Evolutionary conservation across 768 basidiomycete species (phyloP).

Genomic region (Leccinum arenicola): DNA sequence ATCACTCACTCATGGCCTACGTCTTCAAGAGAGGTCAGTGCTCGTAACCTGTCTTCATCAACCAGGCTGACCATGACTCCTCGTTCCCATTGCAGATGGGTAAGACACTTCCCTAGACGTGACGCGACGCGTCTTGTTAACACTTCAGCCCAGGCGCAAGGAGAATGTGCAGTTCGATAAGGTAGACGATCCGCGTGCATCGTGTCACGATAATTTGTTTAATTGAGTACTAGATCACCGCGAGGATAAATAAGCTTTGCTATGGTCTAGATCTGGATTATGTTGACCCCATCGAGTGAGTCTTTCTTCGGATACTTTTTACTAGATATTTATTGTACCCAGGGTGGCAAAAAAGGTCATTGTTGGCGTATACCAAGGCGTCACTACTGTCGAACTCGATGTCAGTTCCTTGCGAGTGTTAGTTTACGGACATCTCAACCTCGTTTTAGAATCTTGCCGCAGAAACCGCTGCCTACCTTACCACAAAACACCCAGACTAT

Average conservation of each 20-base stretch:
- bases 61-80: slow-evolving; percentile 8
- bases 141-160: slow-evolving; percentile 56
- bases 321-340: slow-evolving; percentile 8
- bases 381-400: slow-evolving; percentile 97
- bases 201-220: slow-evolving; percentile 15
- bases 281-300: slow-evolving; percentile 84
- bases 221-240: slow-evolving; percentile 62
- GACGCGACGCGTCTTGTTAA: slow-evolving; percentile 26
- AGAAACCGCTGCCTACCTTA: slow-evolving; percentile 96
- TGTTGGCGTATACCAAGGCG: slow-evolving; percentile 89
- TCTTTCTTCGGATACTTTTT: background rate
- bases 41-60: background rate
- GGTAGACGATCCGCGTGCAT: slow-evolving; percentile 39
- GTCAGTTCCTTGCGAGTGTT: slow-evolving; percentile 43
- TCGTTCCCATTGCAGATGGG: slow-evolving; percentile 41
- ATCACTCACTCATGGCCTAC: slow-evolving; percentile 38
- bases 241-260: slow-evolving; percentile 85
- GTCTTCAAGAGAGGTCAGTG: slow-evolving; percentile 58
- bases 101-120: slow-evolving; percentile 22
- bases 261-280: slow-evolving; percentile 93
- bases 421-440: slow-evolving; percentile 4
- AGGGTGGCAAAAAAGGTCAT: slow-evolving; percentile 93
- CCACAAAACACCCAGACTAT: slow-evolving; percentile 97
- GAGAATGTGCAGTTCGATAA: slow-evolving; percentile 94
- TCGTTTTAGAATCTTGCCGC: slow-evolving; percentile 81